Evolutionary conservation across 352 stramenopile genomes (phyloP).

Genomic region (Elongisporangium undulatum): DNA sequence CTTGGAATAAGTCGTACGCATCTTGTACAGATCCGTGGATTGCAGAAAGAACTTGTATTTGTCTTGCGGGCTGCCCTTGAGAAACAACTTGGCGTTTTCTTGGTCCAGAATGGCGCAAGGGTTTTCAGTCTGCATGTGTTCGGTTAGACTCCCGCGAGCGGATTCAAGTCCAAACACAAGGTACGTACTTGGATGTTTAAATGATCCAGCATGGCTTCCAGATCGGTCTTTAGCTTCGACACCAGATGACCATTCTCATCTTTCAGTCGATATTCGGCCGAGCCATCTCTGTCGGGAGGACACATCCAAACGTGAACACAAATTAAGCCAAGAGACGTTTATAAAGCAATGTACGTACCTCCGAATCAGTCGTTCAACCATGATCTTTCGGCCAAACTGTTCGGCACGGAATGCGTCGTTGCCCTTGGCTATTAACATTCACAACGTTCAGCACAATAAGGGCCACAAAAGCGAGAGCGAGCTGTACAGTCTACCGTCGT

Average conservation of each 20-base stretch:
- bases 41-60: conserved; percentile 99
- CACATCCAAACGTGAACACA: not conserved
- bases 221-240: conserved; percentile 88
- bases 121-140: conserved; percentile 89
- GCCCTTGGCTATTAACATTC: conserved; percentile 29
- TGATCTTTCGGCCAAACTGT: conserved; percentile 91
- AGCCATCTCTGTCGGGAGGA: conserved; percentile 46
- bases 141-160: not conserved
- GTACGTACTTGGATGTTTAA: conserved; percentile 78
- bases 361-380: conserved; percentile 90
- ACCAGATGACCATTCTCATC: conserved; percentile 50
- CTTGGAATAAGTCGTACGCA: conserved; percentile 85
- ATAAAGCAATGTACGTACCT: conserved; percentile 13
- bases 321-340: not conserved
- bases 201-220: conserved; percentile 93
- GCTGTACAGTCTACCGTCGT: conserved; percentile 42
- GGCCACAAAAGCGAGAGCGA: not conserved
- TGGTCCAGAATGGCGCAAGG: conserved; percentile 96
- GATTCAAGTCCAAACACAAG: not conserved
- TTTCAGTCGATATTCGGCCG: conserved; percentile 71
- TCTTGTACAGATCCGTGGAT: conserved; percentile 93
- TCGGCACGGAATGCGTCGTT: conserved; percentile 90
- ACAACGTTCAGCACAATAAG: not conserved
- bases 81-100: conserved; percentile 97
- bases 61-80: conserved; percentile 91